Evolutionary conservation across 2,329 filamentous ascomycete genomes (phyloP).

Genomic region (Colletotrichum neosansevieriae): DNA sequence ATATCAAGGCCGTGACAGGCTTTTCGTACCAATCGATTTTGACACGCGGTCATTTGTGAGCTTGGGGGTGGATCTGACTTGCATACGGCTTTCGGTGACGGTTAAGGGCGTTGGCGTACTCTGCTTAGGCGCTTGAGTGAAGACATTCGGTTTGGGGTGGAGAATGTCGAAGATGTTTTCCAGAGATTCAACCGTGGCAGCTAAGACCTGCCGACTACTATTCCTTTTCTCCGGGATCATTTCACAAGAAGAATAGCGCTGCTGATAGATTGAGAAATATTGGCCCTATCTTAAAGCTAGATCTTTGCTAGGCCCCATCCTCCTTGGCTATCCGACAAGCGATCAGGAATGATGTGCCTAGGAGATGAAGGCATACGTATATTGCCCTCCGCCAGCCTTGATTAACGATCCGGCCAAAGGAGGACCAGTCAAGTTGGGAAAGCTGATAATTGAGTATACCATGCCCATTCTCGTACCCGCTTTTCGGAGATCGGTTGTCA

Average conservation of each 20-base stretch:
- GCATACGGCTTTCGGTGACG: background rate
- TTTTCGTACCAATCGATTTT: background rate
- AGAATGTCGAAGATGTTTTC: too few relatives aligned
- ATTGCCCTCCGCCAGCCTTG: conserved; percentile 45
- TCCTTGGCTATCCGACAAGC: background rate
- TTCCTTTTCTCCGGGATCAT: too few relatives aligned
- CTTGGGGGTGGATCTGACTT: background rate
- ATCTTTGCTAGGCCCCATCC: conserved; percentile 12
- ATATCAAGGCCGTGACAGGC: background rate
- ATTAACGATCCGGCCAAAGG: conserved; percentile 64
- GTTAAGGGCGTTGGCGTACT: background rate
- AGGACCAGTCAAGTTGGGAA: conserved; percentile 63
- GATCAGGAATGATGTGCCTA: conserved; percentile 17
- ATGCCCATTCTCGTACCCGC: conserved; percentile 65
- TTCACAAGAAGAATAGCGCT: too few relatives aligned
- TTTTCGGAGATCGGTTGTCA: too few relatives aligned
- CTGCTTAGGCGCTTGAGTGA: background rate
- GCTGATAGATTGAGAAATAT: too few relatives aligned
- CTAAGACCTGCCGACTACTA: too few relatives aligned
- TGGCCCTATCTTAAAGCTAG: background rate
- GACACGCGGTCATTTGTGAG: background rate
- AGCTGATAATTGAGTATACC: conserved; percentile 62
- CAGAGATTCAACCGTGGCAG: too few relatives aligned
- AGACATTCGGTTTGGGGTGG: too few relatives aligned
- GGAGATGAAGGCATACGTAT: background rate